Evolutionary conservation across 2,329 filamentous ascomycete species (phyloP).

Genomic region (Nigrospora oryzae): DNA sequence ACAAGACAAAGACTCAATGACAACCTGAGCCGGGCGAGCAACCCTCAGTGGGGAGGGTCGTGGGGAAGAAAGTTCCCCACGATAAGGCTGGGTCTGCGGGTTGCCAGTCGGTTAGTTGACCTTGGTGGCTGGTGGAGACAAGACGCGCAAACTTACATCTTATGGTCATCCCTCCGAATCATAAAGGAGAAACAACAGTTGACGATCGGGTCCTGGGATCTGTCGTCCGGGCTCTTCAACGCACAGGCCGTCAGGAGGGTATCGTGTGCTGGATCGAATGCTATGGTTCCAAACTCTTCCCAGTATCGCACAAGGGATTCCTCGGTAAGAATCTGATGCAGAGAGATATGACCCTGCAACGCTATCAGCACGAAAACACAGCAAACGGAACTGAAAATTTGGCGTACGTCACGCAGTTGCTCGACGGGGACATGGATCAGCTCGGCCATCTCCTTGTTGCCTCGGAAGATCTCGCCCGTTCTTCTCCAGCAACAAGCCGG

Average conservation of each 20-base stretch:
- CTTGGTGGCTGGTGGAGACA: neutral
- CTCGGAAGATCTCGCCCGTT: slow-evolving; percentile 93
- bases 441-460: slow-evolving; percentile 98
- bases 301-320: slow-evolving; percentile 94
- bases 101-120: slow-evolving; percentile 19
- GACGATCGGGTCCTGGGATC: slow-evolving; percentile 63
- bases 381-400: neutral
- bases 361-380: slow-evolving; percentile 2
- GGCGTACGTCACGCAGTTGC: slow-evolving; percentile 75
- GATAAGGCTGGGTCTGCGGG: slow-evolving; percentile 75
- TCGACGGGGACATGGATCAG: slow-evolving; percentile 90
- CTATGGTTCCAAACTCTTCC: slow-evolving; percentile 98
- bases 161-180: slow-evolving; percentile 87
- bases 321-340: slow-evolving; percentile 94
- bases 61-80: slow-evolving; percentile 95
- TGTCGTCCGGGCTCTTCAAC: slow-evolving; percentile 70
- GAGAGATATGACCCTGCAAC: slow-evolving; percentile 75
- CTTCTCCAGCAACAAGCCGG: slow-evolving; percentile 95
- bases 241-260: slow-evolving; percentile 91
- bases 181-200: slow-evolving; percentile 98
- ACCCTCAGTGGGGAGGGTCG: slow-evolving; percentile 41
- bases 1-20: neutral
- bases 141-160: slow-evolving; percentile 63
- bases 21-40: slow-evolving; percentile 8
- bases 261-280: slow-evolving; percentile 89